These are phyloP conservation scores for Apiotrichum gamsii DNA, from an alignment of 1,284 basidiomycete species.

Conservation along the genomic window DNA sequence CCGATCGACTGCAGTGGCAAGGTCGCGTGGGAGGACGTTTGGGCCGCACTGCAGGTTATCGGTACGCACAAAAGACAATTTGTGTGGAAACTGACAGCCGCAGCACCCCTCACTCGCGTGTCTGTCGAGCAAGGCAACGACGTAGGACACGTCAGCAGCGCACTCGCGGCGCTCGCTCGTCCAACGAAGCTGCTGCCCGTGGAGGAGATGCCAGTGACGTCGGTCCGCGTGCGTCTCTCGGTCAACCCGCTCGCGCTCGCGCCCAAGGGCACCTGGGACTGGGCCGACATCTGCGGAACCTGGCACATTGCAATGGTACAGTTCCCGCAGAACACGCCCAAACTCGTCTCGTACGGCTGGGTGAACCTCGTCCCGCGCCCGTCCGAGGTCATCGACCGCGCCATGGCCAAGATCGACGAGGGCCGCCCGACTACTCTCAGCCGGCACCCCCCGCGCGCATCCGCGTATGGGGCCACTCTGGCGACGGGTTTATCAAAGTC, in stretches of 20 bases:
- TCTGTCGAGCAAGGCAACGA: neutral
- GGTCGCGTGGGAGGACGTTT: conserved; percentile 4
- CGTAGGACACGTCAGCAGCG: neutral
- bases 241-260: too few species aligned
- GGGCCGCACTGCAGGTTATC: neutral
- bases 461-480: neutral
- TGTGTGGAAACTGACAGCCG: neutral
- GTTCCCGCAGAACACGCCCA: neutral
- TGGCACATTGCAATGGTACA: neutral
- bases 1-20: conserved; percentile 1
- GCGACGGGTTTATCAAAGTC: conserved; percentile 25
- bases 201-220: too few species aligned
- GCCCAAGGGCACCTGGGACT: neutral
- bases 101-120: neutral
- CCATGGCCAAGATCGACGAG: neutral
- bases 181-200: neutral
- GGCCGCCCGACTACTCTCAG: neutral
- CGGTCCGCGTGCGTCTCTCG: too few species aligned
- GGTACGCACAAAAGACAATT: too few species aligned
- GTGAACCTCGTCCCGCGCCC: neutral
- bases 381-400: neutral
- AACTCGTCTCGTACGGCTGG: neutral
- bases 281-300: neutral
- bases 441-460: too few species aligned
- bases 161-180: neutral